These are phyloP conservation scores for Vicia villosa DNA, from an alignment of 306 rosid genomes.

Conservation along the genomic window DNA sequence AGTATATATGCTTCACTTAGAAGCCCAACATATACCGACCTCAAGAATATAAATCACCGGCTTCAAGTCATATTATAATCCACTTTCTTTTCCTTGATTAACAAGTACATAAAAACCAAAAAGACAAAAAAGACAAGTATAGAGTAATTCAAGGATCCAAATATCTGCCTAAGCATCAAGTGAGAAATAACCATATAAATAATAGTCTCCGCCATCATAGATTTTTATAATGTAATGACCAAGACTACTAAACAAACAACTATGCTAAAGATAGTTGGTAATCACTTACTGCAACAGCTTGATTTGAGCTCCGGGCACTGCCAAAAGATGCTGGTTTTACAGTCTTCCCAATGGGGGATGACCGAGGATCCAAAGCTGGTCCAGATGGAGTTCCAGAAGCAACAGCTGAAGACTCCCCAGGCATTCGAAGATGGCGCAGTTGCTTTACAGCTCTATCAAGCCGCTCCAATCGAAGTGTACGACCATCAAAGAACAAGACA, in stretches of 20 bases:
- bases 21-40: constrained; percentile 10
- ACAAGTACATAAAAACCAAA: not conserved
- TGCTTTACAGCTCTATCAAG: constrained; percentile 83
- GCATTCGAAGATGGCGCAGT: constrained; percentile 74
- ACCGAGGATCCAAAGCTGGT: constrained; percentile 58
- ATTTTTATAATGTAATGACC: not conserved
- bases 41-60: constrained; percentile 1
- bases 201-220: not conserved
- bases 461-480: constrained; percentile 72
- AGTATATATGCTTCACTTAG: constrained; percentile 20
- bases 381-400: constrained; percentile 43
- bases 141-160: constrained; percentile 22
- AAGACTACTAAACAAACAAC: not conserved
- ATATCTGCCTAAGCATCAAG: not conserved
- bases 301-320: constrained; percentile 51
- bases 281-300: constrained; percentile 57
- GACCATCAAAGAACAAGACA: constrained; percentile 83
- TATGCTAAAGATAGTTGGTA: constrained; percentile 17
- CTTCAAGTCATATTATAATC: constrained; percentile 27
- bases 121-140: not conserved
- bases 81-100: constrained; percentile 30
- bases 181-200: constrained; percentile 1
- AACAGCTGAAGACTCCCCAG: constrained; percentile 72
- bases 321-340: constrained; percentile 46
- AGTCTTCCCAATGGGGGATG: constrained; percentile 68